A percentile compares a stretch with the other conserved stretches of the same genome.
Evolutionary conservation across 2,329 filamentous ascomycete genomes (phyloP).

Genomic region (Cercospora nicotianae): DNA sequence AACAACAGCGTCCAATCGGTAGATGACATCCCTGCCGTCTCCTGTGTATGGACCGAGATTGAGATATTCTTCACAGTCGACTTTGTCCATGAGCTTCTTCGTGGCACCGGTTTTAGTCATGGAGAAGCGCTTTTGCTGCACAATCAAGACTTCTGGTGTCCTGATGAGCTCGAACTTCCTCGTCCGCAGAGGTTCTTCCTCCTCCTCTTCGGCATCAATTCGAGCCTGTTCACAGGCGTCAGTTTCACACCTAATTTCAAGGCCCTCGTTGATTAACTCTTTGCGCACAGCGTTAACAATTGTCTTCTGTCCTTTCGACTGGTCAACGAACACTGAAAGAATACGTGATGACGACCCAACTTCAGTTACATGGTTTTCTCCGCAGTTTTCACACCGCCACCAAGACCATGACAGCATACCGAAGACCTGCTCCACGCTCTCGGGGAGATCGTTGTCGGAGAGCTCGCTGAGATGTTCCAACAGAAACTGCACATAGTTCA

Average conservation of each 20-base stretch:
- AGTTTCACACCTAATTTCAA: background rate
- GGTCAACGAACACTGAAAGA: too few species aligned
- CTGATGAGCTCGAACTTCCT: too few species aligned
- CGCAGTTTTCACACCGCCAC: background rate
- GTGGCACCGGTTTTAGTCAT: too few species aligned
- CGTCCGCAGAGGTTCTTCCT: background rate
- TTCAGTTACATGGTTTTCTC: background rate
- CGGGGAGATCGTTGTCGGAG: background rate
- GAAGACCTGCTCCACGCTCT: background rate
- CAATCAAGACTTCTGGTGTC: constrained; percentile 8
- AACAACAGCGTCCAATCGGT: constrained; percentile 22
- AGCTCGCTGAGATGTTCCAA: background rate
- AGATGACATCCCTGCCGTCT: background rate
- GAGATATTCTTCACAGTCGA: background rate
- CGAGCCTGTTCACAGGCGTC: background rate
- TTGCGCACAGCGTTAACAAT: background rate
- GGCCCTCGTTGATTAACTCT: background rate
- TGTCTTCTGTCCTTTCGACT: background rate
- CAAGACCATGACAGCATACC: background rate
- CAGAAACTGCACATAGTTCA: background rate
- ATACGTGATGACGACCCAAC: too few species aligned
- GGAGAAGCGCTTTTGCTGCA: constrained; percentile 10
- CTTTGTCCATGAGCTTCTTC: too few species aligned
- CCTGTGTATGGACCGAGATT: background rate
- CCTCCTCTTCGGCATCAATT: background rate